Base-by-base conservation (phyloP, 2,329 filamentous ascomycete genomes). In the Penicillium sp. region DNA sequence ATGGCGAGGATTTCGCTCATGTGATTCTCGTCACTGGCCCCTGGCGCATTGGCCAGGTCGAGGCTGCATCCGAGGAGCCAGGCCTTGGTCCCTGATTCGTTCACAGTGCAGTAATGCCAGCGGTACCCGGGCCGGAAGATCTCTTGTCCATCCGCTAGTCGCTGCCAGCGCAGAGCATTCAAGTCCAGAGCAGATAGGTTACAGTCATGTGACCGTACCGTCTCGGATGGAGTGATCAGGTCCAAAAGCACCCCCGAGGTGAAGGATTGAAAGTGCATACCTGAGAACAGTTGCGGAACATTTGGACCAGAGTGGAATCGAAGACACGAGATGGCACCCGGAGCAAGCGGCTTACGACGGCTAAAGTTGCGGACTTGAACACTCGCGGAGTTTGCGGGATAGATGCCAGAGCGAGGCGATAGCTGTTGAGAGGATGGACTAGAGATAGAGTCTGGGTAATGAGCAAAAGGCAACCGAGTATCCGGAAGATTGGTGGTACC, bases 101-200 rank as follows among this genome's bases (percentile, higher is more conserved):
- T 96, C 78, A 97, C 90, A 3, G 92, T 96, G 75, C 95, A 98
- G 73, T 99, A 99, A 75, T 98, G 94, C 95, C 95, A 99, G 60
- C 94, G 87, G 75, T 95, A 98, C n/a, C 90, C 91, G 0, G 88
- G 82, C 67, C 90, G 90, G 78, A 97, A 99, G 37, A 99, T 89
- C 72, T 99, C 95, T 52, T 91, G 90, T 3, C 95, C 95, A 70
- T 97, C 94, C 1, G 94, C 95, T 17, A 99, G 83, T 73, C 93
- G 96, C 75, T 96, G 92, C 95, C 95, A 99, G 50, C 93, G 88
- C 52, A 98, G 79, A 0, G 90, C 89, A 59, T 90, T 89, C 11
- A 99, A 82, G 68, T 99, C 95, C 28, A 99, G 80, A 3, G 92
- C 91, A 0, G 92, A 96, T 22, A 99, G 77, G 20, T 93, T 96